Evolutionary conservation across 257 asterid species (phyloP), one percentile per base, ranked within the genome.

Genomic region (Schizonepeta tenuifolia): DNA sequence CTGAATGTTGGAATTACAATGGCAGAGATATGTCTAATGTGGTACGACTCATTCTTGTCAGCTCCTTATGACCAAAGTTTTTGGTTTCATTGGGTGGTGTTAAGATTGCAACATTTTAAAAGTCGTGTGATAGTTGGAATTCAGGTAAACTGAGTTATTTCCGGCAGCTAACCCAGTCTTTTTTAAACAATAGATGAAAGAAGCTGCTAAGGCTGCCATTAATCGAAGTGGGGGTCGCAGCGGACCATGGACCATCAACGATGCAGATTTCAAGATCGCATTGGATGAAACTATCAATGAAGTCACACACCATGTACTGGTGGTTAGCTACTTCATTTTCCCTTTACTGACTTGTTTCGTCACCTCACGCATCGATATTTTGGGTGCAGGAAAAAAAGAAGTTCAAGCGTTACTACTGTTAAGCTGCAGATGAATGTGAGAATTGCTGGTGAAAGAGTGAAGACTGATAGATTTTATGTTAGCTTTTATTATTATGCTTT

Each of bases 21-120:
- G 97, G 96, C 59, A 96, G 92, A 3, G 97, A 91, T 75, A 93
- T 89, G 49, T 72, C 85, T 67, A 77, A 85, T 21, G 81, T 90
- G 93, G 96, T 90, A 69, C 57, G 82, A 76, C 65, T 57, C 46
- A 28, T 38, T 35, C 54, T 20, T 64, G 43, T 55, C 7, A 53
- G 22, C 62, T 65, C 41, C 11, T 38, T 36, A 33, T 50, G 12
- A 4, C 7, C 51, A 44, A 12, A 44, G n/a, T 13, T 46, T 8
- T 3, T 57, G 20, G 7, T 31, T 31, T 31, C 33, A 3, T 28
- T 28, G 33, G 33, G 36, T 31, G 36, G 36, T 31, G 7, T 5
- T 31, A 7, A 1, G 4, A 11, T 11, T 43, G 14, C 15, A 43
- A 43, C 4, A 43, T 43, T 43, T 9, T 43, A 11, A 43, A 10